Evolutionary conservation across 2,329 filamentous ascomycete genomes (phyloP), one percentile per base, ranked within the genome.

Genomic region (Trichothecium roseum): DNA sequence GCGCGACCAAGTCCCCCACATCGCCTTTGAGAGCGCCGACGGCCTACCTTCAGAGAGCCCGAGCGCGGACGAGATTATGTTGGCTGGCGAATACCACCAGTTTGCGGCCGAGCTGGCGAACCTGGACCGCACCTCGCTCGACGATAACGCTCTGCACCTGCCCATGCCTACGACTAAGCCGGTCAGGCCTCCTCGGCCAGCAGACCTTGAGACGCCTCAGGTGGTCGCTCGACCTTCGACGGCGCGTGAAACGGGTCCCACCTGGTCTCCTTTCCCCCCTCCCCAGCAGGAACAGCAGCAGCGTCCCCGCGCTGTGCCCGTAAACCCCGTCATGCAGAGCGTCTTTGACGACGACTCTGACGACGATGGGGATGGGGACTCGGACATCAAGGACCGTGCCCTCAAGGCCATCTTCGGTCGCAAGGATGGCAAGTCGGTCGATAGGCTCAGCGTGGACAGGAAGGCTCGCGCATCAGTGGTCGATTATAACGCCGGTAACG

Each of bases 31-130:
- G 20, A 10, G 20, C 20, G 20, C 20, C 20, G 20, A 6, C 20
- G 20, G 6, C 20, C 20, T 24, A 10, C 20, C 20, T 10, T 24
- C 20, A 6, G 20, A 24, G 20, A 24, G 20, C 10, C 20, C 20
- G 6, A 24, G 22, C 29, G 28, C 36, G 2, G 32, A 35, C 18
- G 55, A 59, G 36, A 41, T 40, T 15, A 49, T 49, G 33, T 48
- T 50, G 4, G 50, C 55, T 3, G 50, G 49, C 30, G 57, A 59
- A 29, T 60, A 60, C 22, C 57, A 60, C 37, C 48, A 48, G 8
- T 51, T 60, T 33, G 47, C 56, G 13, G 47, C 47, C 14, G 48
- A 52, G 34, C 44, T 60, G 18, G 56, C 57, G 14, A 44, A 24
- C 20, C 6, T 24, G 20, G 20, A 42, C 31, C 46, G 47, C 37